Base-by-base conservation (phyloP, 441 rosid species). In the Geranium incanum region DNA sequence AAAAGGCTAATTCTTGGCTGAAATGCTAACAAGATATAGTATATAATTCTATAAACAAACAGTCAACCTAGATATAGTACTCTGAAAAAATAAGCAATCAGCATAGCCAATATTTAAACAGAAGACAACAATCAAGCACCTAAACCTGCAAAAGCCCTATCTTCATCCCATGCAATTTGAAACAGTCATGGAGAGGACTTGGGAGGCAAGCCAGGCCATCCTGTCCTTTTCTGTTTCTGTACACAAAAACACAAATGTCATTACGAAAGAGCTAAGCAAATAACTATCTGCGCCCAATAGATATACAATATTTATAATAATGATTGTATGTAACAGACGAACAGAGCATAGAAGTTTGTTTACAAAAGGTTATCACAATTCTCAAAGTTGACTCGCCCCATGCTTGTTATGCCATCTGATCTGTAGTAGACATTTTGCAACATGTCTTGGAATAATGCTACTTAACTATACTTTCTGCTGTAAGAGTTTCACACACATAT, bases 71-170 rank as follows among this genome's bases (percentile, higher is more conserved):
- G 21, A 57, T 18, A 18, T 5, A 6, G 63, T 57, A 16, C 18
- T 57, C 23, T 57, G 57, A 15, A 48, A 48, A 48, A 48, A 48
- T 48, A 12, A 12, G 57, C 16, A 48, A 48, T 48, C 57, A 48
- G 57, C 57, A 57, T 16, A 57, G 5, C 63, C 5, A 57, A 57
- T 18, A 52, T 43, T 43, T 12, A 39, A 13, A 13, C 57, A 48
- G n/a, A 48, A 48, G 13, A 48, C 63, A 57, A 57, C 63, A 57
- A 57, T 23, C 63, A 57, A 57, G 6, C 57, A 52, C 60, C 60
- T 52, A 52, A 52, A 16, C n/a, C 60, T 52, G 60, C 18, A 52
- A 12, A 52, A 52, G 18, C 13, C 15, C 16, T 12, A 50, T 50
- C 13, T 50, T 50, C 16, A 2, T 50, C 16, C 16, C 15, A 1